phyloP scores from a whole-genome alignment of 202 grass and related monocot genomes.

The Zoysia matrella region DNA sequence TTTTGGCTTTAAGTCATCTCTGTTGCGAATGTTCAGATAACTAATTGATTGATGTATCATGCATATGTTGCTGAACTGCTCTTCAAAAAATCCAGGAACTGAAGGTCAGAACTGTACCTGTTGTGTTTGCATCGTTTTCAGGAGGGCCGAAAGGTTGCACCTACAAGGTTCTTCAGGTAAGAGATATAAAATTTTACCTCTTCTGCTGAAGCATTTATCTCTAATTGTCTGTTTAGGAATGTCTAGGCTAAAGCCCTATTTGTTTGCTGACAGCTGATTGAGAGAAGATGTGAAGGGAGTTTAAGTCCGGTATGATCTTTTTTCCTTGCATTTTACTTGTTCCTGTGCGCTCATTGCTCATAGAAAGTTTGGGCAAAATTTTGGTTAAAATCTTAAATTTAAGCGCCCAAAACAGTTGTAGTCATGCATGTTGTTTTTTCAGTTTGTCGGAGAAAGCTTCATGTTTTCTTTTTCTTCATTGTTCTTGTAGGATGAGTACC shows the following conservation, averaged over 20 bases:
- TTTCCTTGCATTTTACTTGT: neutral
- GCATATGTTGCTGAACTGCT: neutral
- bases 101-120: slow-evolving; percentile 62
- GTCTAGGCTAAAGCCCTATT: slow-evolving; percentile 29
- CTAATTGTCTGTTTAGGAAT: slow-evolving; percentile 15
- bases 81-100: slow-evolving; percentile 67
- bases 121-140: slow-evolving; percentile 85
- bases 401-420: neutral
- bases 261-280: slow-evolving; percentile 67
- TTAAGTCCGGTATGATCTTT: slow-evolving; percentile 61
- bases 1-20: neutral
- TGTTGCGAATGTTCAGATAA: neutral
- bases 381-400: neutral
- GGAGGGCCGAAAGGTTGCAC: slow-evolving; percentile 93
- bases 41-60: neutral
- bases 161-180: slow-evolving; percentile 94
- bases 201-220: slow-evolving; percentile 31
- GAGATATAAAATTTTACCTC: neutral
- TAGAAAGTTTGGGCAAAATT: neutral
- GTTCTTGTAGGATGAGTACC: slow-evolving; percentile 74
- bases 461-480: neutral
- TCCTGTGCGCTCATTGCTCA: slow-evolving; percentile 6
- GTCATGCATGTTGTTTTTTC: neutral
- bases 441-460: slow-evolving; percentile 15
- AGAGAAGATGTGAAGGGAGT: slow-evolving; percentile 70